Evolutionary conservation across 176 grass and related monocot genomes (phyloP).

Genomic region (Triticum aestivum): DNA sequence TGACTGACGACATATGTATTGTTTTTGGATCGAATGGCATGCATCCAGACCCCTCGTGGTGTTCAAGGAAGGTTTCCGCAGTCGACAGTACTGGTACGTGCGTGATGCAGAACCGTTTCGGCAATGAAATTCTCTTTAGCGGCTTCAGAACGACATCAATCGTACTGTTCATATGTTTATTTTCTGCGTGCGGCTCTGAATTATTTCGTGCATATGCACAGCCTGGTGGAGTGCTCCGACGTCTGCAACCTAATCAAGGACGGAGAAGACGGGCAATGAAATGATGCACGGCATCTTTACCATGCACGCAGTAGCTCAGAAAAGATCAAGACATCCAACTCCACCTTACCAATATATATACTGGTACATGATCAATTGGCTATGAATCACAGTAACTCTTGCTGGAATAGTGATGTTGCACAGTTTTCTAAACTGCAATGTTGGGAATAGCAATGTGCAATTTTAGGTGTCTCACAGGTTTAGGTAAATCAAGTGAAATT

Average conservation of each 20-base stretch:
- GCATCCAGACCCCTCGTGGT: conserved; percentile 33
- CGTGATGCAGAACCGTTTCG: not conserved
- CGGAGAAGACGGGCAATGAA: conserved; percentile 63
- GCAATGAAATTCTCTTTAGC: not conserved
- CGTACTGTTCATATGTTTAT: not conserved
- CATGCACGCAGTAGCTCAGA: not conserved
- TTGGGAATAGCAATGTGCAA: not conserved
- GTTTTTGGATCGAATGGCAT: not conserved
- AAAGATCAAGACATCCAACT: not conserved
- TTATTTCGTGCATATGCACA: not conserved
- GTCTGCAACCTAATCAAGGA: conserved; percentile 81
- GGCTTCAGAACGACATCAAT: not conserved
- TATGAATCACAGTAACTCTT: not conserved
- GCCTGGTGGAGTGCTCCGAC: conserved; percentile 71
- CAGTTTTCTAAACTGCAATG: not conserved
- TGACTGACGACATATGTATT: not conserved
- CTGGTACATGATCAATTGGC: too few species aligned
- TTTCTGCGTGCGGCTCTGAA: not conserved
- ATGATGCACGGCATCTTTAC: not conserved
- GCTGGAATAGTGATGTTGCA: not conserved
- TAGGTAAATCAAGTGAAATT: not conserved
- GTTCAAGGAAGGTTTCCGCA: conserved; percentile 69
- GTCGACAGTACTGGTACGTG: conserved; percentile 58
- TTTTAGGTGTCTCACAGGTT: not conserved
- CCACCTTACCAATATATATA: too few species aligned